Conservation (phyloP, 2,329 filamentous ascomycete species). For the Aspergillus unguis region DNA sequence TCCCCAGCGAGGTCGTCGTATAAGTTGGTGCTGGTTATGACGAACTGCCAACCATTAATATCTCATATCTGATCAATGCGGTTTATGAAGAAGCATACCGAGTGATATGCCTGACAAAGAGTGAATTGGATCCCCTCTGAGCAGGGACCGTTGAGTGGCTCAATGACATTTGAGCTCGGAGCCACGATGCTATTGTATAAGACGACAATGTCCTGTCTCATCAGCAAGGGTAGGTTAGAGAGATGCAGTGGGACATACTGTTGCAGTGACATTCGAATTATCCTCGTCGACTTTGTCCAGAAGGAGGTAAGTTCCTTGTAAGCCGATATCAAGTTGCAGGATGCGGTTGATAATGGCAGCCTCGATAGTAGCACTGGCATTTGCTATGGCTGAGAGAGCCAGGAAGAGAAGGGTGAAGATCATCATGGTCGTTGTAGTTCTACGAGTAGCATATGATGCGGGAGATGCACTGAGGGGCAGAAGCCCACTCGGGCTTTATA, state of each 20-base stretch:
- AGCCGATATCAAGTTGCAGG: constrained; percentile 5
- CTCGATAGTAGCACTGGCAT: neutral
- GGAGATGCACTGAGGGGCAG: neutral
- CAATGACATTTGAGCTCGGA: neutral
- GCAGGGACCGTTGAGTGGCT: neutral
- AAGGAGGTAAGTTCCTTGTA: neutral
- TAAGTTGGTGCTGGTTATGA: neutral
- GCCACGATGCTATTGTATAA: neutral
- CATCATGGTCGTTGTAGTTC: neutral
- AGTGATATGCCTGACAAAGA: constrained; percentile 2
- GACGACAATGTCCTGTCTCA: neutral
- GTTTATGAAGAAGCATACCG: neutral
- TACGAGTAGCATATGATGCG: neutral
- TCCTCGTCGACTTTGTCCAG: constrained; percentile 4
- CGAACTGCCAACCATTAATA: neutral
- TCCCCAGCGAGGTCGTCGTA: constrained; percentile 2
- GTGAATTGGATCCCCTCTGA: neutral
- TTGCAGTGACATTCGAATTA: neutral
- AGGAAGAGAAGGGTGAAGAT: neutral
- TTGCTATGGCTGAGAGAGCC: neutral
- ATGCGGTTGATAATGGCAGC: constrained; percentile 1
- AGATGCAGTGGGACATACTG: neutral
- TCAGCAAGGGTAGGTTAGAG: neutral
- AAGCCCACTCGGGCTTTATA: neutral
- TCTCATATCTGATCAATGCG: neutral